These are phyloP conservation scores for Coix lacrymajobi DNA, from an alignment of 176 grass and related monocot species.

Conservation along the genomic window DNA sequence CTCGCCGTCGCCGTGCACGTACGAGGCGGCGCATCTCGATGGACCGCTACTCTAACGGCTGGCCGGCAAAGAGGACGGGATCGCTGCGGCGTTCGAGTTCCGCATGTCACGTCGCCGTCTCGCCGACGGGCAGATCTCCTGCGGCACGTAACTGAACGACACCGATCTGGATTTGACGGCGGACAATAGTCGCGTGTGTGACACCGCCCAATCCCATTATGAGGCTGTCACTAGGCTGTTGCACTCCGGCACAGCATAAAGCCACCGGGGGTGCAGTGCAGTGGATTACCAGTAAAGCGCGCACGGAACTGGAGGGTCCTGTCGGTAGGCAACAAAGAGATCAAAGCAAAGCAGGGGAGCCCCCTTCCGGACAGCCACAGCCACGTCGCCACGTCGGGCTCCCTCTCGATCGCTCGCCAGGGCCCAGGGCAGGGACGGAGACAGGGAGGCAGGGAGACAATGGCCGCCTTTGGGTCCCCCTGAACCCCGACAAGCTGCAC, in stretches of 20 bases:
- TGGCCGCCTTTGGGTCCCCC: constrained; percentile 49
- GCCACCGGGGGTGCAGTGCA: not conserved
- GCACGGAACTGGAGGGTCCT: constrained; percentile 30
- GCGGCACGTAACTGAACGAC: too few species aligned
- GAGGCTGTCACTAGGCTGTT: not conserved
- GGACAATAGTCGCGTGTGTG: too few species aligned
- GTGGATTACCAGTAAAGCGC: not conserved
- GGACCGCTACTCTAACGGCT: not conserved
- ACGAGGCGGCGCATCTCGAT: not conserved
- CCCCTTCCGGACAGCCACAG: not conserved
- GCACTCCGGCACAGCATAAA: not conserved
- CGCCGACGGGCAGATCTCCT: too few species aligned
- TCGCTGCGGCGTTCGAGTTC: not conserved
- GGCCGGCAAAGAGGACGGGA: not conserved
- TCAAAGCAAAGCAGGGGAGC: constrained; percentile 2
- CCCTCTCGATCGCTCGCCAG: not conserved
- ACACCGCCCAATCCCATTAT: not conserved
- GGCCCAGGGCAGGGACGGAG: not conserved
- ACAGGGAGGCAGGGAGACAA: constrained; percentile 30
- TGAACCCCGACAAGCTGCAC: constrained; percentile 57
- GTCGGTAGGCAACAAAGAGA: constrained; percentile 43
- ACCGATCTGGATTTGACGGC: not conserved
- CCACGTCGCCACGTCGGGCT: not conserved
- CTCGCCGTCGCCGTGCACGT: too few species aligned
- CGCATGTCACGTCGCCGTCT: not conserved